Conservation (phyloP, 2,329 filamentous ascomycete species). For the Talaromyces sp. region DNA sequence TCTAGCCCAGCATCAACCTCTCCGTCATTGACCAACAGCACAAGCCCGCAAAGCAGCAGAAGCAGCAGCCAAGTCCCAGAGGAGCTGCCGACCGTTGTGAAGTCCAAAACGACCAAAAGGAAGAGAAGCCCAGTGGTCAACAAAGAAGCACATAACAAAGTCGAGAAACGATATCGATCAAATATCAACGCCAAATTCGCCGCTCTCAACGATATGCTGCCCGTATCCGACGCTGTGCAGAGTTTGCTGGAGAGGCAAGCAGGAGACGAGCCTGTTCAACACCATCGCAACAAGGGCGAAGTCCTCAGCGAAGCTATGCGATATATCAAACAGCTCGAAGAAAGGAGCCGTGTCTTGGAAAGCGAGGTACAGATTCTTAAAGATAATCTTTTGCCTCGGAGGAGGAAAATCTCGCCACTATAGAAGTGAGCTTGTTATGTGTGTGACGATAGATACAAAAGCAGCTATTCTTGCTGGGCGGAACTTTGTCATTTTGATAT, state of each 20-base stretch:
- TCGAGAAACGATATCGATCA: conserved; percentile 10
- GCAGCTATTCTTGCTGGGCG: neutral
- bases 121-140: conserved; percentile 4
- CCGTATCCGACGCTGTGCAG: neutral
- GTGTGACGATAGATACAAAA: conserved; percentile 3
- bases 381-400: conserved; percentile 8
- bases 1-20: neutral
- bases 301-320: conserved; percentile 3
- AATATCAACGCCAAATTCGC: conserved; percentile 11
- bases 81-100: neutral
- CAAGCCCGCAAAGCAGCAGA: conserved; percentile 1
- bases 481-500: too few relatives aligned
- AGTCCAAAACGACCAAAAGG: neutral
- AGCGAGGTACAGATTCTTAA: conserved; percentile 3
- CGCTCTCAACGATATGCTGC: conserved; percentile 2
- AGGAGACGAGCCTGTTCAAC: neutral
- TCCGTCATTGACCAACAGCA: conserved; percentile 1
- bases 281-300: conserved; percentile 5
- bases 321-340: conserved; percentile 10
- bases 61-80: conserved; percentile 1
- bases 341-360: neutral
- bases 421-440: neutral
- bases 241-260: neutral
- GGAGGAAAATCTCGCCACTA: neutral
- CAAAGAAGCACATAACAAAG: conserved; percentile 8